Evolutionary conservation across 345 rosid genomes (phyloP).

Genomic region (Melaleuca quinquenervia): DNA sequence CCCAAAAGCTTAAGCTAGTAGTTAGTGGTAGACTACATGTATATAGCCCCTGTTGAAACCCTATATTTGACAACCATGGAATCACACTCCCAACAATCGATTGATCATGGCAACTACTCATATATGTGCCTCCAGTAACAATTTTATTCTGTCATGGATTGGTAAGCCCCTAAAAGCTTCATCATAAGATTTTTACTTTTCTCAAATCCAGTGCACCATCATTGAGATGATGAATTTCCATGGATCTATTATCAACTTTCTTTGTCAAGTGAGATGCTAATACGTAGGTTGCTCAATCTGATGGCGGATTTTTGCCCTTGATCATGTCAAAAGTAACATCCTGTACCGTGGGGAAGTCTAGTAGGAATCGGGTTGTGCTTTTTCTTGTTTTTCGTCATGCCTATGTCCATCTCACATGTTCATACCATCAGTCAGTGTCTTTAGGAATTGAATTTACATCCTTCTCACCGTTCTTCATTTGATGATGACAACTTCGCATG

Average conservation of each 20-base stretch:
- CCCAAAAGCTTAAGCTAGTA: no score
- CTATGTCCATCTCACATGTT: not conserved
- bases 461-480: not conserved
- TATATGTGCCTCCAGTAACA: not conserved
- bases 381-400: not conserved
- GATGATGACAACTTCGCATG: not conserved
- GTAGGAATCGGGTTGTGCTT: not conserved
- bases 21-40: not conserved
- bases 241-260: not conserved
- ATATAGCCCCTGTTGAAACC: not conserved
- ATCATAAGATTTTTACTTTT: not conserved
- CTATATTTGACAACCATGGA: not conserved
- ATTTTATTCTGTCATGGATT: not conserved
- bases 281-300: not conserved
- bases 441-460: not conserved
- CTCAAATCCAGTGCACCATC: not conserved
- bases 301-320: not conserved
- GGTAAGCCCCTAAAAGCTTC: not conserved
- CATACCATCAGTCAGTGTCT: not conserved
- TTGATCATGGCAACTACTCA: not conserved
- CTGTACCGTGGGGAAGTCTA: not conserved
- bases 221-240: not conserved
- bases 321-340: not conserved
- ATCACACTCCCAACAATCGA: not conserved
- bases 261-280: not conserved